Evolutionary conservation across 2,329 filamentous ascomycete species (phyloP), one percentile per base, ranked within the genome.

Genomic region (Nemania serpens): DNA sequence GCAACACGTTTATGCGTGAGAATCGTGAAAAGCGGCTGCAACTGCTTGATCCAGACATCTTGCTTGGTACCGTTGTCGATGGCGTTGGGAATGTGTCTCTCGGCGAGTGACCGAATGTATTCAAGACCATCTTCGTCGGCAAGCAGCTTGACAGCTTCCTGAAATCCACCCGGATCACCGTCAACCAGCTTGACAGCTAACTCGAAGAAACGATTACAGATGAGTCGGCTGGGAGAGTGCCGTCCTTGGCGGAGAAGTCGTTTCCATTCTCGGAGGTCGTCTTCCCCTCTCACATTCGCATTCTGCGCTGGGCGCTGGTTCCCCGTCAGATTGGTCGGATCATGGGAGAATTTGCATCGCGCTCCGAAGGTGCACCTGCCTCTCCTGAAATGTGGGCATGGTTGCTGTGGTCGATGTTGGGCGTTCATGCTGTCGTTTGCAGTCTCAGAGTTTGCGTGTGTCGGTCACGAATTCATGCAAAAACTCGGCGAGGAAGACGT

Each of bases 221-320:
- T 61, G 11, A 33, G 37, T 12, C 46, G 41, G 34, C 3, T 58
- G 25, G 37, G 52, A 46, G 17, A 58, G 17, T 5, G 54, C 52
- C 13, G 54, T 10, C 45, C 55, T 48, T 63, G 65, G 5, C 48
- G 50, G 12, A 68, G 54, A 34, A 67, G 57, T 11, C 48, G 56
- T 39, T 61, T 64, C 76, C 5, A 77, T 77, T 2, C 84, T 83
- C 64, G 77, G 81, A 34, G 78, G 2, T 57, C 55, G 10, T 55
- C 51, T 34, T 59, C 55, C 1, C 53, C 33, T 37, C 37, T 48
- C 42, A 17, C 33, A 36, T 41, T 45, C 11, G 37, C 39, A 17
- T 15, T 43, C 15, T 11, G 34, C 11, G 5, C 25, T 5, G 18
- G 3, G 17, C n/a, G 49, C 15, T 45, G n/a, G 37, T 37, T 58